phyloP scores from a whole-genome alignment of 2,329 filamentous ascomycete genomes.

The Zasmidium cellare region DNA sequence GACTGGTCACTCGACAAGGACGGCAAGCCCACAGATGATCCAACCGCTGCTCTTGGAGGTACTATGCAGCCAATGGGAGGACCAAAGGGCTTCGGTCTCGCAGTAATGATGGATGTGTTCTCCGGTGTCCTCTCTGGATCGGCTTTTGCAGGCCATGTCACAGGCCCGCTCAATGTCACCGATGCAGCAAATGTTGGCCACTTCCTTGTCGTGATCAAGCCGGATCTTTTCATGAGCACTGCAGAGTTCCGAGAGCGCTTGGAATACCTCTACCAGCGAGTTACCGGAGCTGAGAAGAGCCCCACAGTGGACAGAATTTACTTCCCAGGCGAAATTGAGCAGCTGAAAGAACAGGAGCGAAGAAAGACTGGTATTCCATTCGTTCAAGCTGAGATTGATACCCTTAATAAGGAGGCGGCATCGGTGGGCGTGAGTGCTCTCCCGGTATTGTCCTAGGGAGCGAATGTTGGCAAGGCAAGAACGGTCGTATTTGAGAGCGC shows the following conservation, averaged over 20 bases:
- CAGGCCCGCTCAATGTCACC: conserved; percentile 67
- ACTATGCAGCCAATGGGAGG: conserved; percentile 87
- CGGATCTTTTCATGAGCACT: conserved; percentile 37
- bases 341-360: conserved; percentile 48
- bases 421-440: not conserved
- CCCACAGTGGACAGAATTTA: conserved; percentile 56
- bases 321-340: conserved; percentile 60
- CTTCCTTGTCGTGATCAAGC: conserved; percentile 38
- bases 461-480: too few relatives aligned
- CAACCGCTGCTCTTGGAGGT: conserved; percentile 67
- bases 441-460: not conserved
- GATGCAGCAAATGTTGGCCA: conserved; percentile 47
- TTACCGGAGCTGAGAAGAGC: conserved; percentile 55
- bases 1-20: conserved; percentile 76
- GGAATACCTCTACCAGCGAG: conserved; percentile 58
- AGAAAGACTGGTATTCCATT: conserved; percentile 50
- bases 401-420: conserved; percentile 52
- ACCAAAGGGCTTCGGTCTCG: conserved; percentile 73
- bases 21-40: conserved; percentile 57
- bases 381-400: conserved; percentile 48
- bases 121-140: conserved; percentile 75
- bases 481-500: too few relatives aligned
- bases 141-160: conserved; percentile 76
- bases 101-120: conserved; percentile 83
- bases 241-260: conserved; percentile 45